Base-by-base conservation (phyloP, 208 protist genomes). In the Acanthamoeba comandoni region DNA sequence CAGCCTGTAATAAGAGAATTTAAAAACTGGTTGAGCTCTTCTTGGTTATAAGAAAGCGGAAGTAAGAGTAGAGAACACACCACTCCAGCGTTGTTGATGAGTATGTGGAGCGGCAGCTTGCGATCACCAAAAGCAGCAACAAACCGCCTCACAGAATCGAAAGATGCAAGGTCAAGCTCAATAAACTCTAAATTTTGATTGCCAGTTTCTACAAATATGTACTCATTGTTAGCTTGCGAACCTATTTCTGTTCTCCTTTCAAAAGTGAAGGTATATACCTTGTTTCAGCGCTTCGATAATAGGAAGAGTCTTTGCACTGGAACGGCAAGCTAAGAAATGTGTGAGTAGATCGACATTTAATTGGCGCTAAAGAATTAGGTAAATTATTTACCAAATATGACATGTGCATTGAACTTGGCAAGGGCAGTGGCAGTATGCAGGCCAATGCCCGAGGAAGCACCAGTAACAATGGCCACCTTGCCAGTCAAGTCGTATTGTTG, bases 81-180 rank as follows among this genome's bases (percentile, higher is more conserved):
- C 24, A 85, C 75, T 15, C 75, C 75, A 35, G 75, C 75, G 53
- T 85, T 85, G 75, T 65, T 58, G 55, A 85, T 35, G 53, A 85
- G 75, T n/a, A 85, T 15, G 75, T 85, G 43, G 19, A 85, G 75
- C 11, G 75, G 75, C n/a, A 85, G 48, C 8, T 12, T 39, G 15
- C 75, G 48, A 29, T 85, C 65, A 29, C 31, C 13, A 29, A 85
- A 85, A 24, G 48, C 55, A 2, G 15, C n/a, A 5, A 35, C 75
- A 24, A 85, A 85, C 17, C 43, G 52, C 43, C 75, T 12, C 26
- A 85, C 55, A 26, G 75, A 85, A 29, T 58, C 75, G 31, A 85
- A 55, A 7, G 75, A 85, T 11, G 75, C 75, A 49, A 85, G 26
- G 55, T 85, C 75, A 24, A 85, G 75, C 75, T 85, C 52, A 49